These are phyloP conservation scores for Alternaria tenuissima DNA, from an alignment of 2,329 filamentous ascomycete genomes.

Conservation along the genomic window DNA sequence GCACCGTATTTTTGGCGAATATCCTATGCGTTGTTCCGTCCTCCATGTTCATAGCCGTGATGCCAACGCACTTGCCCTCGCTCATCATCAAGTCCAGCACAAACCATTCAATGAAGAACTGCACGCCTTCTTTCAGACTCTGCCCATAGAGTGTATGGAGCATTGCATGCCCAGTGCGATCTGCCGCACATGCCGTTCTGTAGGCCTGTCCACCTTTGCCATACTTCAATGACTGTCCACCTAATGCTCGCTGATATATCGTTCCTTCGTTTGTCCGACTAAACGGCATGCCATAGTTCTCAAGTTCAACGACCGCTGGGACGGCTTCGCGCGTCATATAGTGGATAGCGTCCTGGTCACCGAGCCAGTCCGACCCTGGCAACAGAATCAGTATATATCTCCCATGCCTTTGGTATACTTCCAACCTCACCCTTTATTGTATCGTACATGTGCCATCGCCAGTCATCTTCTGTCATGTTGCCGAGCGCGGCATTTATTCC, in stretches of 20 bases:
- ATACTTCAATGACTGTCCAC: slow-evolving; percentile 58
- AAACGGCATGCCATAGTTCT: slow-evolving; percentile 65
- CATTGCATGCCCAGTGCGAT: slow-evolving; percentile 61
- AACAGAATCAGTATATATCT: slow-evolving; percentile 28
- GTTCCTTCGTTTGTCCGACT: slow-evolving; percentile 57
- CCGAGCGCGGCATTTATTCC: slow-evolving; percentile 68
- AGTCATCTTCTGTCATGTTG: slow-evolving; percentile 65
- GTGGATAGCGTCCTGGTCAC: slow-evolving; percentile 67
- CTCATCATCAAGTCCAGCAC: slow-evolving; percentile 60
- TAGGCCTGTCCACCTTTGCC: slow-evolving; percentile 61
- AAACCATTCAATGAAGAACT: slow-evolving; percentile 62
- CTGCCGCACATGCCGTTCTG: slow-evolving; percentile 56
- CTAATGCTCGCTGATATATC: slow-evolving; percentile 60
- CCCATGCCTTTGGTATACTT: rapidly evolving
- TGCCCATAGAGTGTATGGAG: slow-evolving; percentile 61
- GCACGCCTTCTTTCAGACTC: slow-evolving; percentile 57
- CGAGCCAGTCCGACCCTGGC: slow-evolving; percentile 67
- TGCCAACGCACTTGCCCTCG: slow-evolving; percentile 57
- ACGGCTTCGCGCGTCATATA: slow-evolving; percentile 67
- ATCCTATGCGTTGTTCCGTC: slow-evolving; percentile 59
- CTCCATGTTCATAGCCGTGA: slow-evolving; percentile 59
- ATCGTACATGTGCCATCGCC: slow-evolving; percentile 69
- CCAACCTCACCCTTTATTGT: slow-evolving; percentile 43
- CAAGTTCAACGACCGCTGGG: slow-evolving; percentile 63
- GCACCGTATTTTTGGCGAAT: slow-evolving; percentile 58